Conservation (phyloP, 1,284 basidiomycete species). For the Boletus smithii region DNA sequence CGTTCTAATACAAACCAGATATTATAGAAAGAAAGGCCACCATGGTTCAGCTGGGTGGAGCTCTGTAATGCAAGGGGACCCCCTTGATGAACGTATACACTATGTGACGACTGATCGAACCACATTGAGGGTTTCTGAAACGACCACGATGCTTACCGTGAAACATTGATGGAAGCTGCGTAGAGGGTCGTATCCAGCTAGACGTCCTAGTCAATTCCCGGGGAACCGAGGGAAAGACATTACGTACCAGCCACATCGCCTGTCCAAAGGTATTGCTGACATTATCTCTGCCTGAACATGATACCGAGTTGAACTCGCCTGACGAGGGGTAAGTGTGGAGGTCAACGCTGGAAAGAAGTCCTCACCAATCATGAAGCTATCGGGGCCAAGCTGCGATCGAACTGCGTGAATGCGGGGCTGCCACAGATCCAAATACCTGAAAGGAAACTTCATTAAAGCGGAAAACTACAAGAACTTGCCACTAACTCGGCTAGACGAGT, state of each 20-base stretch:
- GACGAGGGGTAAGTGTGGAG: not conserved
- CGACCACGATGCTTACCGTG: slow-evolving; percentile 39
- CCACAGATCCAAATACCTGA: slow-evolving; percentile 50
- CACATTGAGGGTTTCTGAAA: not conserved
- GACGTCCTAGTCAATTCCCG: not conserved
- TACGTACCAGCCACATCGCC: slow-evolving; percentile 46
- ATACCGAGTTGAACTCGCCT: slow-evolving; percentile 55
- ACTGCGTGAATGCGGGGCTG: slow-evolving; percentile 48
- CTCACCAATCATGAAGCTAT: slow-evolving; percentile 46
- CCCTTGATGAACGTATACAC: slow-evolving; percentile 50
- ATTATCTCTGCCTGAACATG: slow-evolving; percentile 45
- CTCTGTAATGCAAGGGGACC: slow-evolving; percentile 50
- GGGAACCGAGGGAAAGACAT: not conserved
- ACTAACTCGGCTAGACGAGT: slow-evolving; percentile 45
- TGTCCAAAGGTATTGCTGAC: slow-evolving; percentile 54
- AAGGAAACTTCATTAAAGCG: not conserved
- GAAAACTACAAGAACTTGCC: not conserved
- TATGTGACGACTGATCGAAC: slow-evolving; percentile 15
- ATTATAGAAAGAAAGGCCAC: slow-evolving; percentile 47
- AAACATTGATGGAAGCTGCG: slow-evolving; percentile 49
- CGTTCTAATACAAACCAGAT: slow-evolving; percentile 36
- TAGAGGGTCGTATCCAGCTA: slow-evolving; percentile 47
- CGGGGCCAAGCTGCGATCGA: slow-evolving; percentile 42
- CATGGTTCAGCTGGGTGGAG: slow-evolving; percentile 46
- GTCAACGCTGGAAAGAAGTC: not conserved